phyloP scores from a whole-genome alignment of 208 protist genomes.

The Blastocrithidia nonstop region DNA sequence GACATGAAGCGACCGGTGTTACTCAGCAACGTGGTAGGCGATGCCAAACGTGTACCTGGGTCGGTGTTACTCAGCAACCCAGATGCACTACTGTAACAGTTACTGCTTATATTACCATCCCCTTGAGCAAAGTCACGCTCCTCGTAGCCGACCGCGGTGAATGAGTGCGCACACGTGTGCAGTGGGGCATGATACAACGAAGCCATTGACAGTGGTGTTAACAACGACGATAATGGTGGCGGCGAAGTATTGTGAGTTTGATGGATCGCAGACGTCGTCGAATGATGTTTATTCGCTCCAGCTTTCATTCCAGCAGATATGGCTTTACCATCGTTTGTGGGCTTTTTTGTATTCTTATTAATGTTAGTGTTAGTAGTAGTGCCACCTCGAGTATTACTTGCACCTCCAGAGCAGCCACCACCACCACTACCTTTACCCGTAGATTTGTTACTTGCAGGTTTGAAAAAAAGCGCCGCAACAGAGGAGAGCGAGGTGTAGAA shows the following conservation, averaged over 20 bases:
- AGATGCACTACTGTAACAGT: background rate
- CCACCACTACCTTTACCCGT: background rate
- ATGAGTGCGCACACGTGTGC: too few relatives aligned
- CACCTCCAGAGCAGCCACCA: conserved; percentile 3
- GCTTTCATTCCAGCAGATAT: background rate
- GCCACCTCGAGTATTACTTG: conserved; percentile 2
- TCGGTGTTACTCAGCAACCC: too few relatives aligned
- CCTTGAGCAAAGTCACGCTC: background rate
- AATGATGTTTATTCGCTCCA: background rate
- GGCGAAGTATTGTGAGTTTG: conserved; percentile 10
- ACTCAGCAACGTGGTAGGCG: too few relatives aligned
- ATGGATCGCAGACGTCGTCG: too few relatives aligned
- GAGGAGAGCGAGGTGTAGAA: conserved; percentile 63
- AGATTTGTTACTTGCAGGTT: too few relatives aligned
- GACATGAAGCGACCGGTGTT: too few relatives aligned
- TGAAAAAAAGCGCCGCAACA: conserved; percentile 46
- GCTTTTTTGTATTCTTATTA: background rate
- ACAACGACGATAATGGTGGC: conserved; percentile 4
- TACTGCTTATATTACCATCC: background rate
- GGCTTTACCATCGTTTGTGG: background rate
- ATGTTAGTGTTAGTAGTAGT: conserved; percentile 5
- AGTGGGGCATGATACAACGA: too few relatives aligned
- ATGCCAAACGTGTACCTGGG: too few relatives aligned
- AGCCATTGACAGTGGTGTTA: too few relatives aligned
- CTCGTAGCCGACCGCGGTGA: background rate